phyloP scores from a whole-genome alignment of 1,284 basidiomycete species.

The Neolentinus lepideus region DNA sequence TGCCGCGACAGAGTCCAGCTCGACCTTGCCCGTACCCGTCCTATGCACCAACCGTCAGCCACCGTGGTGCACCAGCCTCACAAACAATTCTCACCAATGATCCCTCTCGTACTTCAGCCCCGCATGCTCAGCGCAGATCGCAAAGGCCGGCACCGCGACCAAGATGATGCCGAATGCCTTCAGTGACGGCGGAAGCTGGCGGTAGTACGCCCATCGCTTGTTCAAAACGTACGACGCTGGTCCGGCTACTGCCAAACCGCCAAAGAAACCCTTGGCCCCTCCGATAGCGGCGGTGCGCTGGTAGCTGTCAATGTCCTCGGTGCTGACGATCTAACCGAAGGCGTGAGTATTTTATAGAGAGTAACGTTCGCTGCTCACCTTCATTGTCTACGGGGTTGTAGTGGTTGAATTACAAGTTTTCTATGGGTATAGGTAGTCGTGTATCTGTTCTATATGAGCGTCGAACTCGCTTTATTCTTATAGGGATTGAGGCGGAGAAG shows the following conservation, averaged over 20 bases:
- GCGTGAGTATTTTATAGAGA: neutral
- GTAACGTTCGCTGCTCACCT: neutral
- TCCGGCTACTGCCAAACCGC: constrained; percentile 42
- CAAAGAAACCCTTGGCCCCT: constrained; percentile 55
- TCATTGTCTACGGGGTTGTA: neutral
- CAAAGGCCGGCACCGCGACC: constrained; percentile 61
- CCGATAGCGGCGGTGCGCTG: constrained; percentile 50
- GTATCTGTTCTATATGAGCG: too few species aligned
- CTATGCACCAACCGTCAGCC: constrained; percentile 26
- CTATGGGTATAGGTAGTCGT: neutral
- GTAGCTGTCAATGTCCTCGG: constrained; percentile 44
- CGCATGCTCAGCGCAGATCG: constrained; percentile 75
- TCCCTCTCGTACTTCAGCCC: constrained; percentile 65
- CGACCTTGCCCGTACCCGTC: constrained; percentile 50
- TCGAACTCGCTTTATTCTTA: too few species aligned
- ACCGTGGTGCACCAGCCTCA: constrained; percentile 1
- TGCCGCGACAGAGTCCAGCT: constrained; percentile 48
- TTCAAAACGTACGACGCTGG: constrained; percentile 57
- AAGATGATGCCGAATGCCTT: constrained; percentile 71
- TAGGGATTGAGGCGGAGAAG: neutral
- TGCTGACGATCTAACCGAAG: constrained; percentile 36
- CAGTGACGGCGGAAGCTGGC: constrained; percentile 62
- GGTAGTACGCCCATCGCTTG: constrained; percentile 53
- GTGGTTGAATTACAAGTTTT: neutral
- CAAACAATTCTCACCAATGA: constrained; percentile 49